These are phyloP conservation scores for Cubamyces sp. DNA, from an alignment of 768 basidiomycete genomes.

Conservation along the genomic window DNA sequence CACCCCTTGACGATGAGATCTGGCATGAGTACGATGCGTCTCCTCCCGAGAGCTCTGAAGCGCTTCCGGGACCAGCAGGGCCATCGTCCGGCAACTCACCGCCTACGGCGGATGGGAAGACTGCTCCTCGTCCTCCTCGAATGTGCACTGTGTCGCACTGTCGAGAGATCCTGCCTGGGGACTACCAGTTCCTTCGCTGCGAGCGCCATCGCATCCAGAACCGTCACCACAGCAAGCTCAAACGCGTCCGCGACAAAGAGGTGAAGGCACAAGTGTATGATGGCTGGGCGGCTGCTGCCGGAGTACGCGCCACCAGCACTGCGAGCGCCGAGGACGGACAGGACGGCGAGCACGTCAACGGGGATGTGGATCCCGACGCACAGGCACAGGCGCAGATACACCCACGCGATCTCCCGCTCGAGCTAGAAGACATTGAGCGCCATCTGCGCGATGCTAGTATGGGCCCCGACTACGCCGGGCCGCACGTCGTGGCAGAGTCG, in stretches of 20 bases:
- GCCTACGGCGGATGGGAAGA: conserved; percentile 2
- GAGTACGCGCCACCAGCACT: conserved; percentile 1
- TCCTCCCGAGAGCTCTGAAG: conserved; percentile 12
- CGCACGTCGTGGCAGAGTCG: conserved; percentile 8
- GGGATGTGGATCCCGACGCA: no score
- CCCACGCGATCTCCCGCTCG: neutral
- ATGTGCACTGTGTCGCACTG: conserved; percentile 66
- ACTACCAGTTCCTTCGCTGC: conserved; percentile 56
- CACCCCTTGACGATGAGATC: conserved; percentile 9
- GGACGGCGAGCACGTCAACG: neutral
- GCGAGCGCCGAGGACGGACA: neutral
- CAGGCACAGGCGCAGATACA: neutral
- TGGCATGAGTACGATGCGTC: conserved; percentile 22
- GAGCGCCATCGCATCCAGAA: conserved; percentile 62
- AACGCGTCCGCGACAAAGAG: conserved; percentile 54
- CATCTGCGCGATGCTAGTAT: conserved; percentile 9
- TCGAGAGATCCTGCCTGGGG: conserved; percentile 50
- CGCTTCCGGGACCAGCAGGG: neutral
- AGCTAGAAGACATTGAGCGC: conserved; percentile 9
- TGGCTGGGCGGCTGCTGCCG: conserved; percentile 26
- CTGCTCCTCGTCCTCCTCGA: conserved; percentile 40
- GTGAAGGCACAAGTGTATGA: conserved; percentile 40
- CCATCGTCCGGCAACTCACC: neutral
- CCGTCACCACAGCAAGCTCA: conserved; percentile 54
- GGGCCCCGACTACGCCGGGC: neutral